Percentiles rank a stretch among this genome's conserved stretches.
Evolutionary conservation across 164 flowering plant species (phyloP).

Genomic region (Sextonia rubra): DNA sequence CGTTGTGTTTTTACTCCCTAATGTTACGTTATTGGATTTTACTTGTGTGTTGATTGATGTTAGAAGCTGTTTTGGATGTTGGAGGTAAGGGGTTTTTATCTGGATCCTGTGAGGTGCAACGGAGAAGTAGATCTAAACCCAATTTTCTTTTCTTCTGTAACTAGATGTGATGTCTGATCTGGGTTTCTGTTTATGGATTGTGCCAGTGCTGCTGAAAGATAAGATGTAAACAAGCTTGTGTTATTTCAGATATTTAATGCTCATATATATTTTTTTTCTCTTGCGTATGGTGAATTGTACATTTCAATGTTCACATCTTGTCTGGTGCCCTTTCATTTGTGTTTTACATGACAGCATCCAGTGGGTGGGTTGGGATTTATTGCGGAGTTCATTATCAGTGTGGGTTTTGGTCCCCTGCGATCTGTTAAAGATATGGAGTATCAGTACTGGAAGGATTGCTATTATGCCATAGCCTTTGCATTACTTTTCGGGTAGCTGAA

Average conservation of each 20-base stretch:
- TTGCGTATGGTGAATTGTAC: constrained; percentile 5
- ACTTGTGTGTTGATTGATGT: constrained; percentile 9
- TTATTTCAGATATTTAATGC: constrained; percentile 7
- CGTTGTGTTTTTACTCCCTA: not conserved
- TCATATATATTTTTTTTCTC: not conserved
- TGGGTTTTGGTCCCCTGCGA: not conserved
- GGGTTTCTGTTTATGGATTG: constrained; percentile 3
- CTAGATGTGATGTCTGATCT: constrained; percentile 4
- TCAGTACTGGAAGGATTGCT: not conserved
- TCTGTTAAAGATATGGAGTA: not conserved
- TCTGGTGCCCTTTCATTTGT: not conserved
- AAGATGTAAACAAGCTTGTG: constrained; percentile 9
- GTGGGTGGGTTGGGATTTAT: not conserved
- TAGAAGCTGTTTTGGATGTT: constrained; percentile 10
- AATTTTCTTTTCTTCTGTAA: not conserved
- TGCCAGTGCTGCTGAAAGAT: constrained; percentile 5
- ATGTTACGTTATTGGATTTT: not conserved
- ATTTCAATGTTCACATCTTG: not conserved
- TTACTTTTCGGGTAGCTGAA: too few relatives aligned
- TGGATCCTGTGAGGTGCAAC: not conserved
- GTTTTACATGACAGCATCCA: not conserved
- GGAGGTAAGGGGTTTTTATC: constrained; percentile 1
- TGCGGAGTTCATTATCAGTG: not conserved
- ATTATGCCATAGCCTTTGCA: too few relatives aligned
- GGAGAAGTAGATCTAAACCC: not conserved